Percentiles rank a stretch among this genome's conserved stretches.
Conservation (phyloP, 192 early-diverging fungal species). For the Backusella tuberculispora region DNA sequence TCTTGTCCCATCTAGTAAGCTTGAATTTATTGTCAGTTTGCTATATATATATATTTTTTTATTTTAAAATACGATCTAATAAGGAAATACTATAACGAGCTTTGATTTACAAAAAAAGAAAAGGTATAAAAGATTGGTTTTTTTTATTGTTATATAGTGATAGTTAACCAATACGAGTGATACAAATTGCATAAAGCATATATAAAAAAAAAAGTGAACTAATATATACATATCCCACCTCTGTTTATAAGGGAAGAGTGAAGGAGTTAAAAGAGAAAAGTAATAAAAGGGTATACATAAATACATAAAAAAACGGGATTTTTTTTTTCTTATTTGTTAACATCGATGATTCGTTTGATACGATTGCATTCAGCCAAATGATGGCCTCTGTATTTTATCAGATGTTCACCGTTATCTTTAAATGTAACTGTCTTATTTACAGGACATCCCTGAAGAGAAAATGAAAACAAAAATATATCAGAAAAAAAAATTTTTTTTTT, state of each 20-base stretch:
- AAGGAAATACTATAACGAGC: conserved; percentile 8
- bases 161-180: neutral
- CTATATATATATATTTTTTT: neutral
- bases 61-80: neutral
- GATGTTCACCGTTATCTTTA: conserved; percentile 52
- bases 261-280: neutral
- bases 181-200: conserved; percentile 9
- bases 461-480: conserved; percentile 2
- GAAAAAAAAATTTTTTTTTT: neutral
- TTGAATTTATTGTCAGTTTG: neutral
- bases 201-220: neutral
- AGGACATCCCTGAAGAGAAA: conserved; percentile 31
- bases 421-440: conserved; percentile 64
- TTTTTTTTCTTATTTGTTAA: neutral
- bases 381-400: conserved; percentile 58
- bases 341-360: conserved; percentile 49
- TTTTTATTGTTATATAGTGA: neutral
- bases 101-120: conserved; percentile 2
- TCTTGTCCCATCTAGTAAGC: neutral
- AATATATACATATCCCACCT: conserved; percentile 1
- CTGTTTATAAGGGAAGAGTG: neutral
- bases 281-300: conserved; percentile 3
- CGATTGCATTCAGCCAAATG: conserved; percentile 54
- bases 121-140: neutral
- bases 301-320: neutral